These are phyloP conservation scores for Solanum rostratum DNA, from an alignment of 257 asterid genomes.

Conservation along the genomic window DNA sequence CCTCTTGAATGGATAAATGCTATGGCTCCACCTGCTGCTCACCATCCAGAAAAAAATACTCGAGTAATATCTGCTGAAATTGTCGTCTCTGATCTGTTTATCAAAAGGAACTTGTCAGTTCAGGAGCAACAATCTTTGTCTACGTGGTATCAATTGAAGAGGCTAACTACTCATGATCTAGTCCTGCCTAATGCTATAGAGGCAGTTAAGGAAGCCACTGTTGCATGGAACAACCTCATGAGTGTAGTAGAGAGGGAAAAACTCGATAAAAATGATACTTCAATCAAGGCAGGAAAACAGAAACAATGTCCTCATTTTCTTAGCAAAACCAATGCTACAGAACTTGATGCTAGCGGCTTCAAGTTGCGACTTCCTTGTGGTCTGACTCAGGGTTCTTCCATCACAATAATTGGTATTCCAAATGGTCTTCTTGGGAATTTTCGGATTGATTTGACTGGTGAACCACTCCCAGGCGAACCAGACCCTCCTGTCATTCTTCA, in stretches of 20 bases:
- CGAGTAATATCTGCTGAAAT: slow-evolving; percentile 47
- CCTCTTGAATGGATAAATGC: slow-evolving; percentile 82
- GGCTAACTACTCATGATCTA: slow-evolving; percentile 46
- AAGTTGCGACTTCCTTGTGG: slow-evolving; percentile 88
- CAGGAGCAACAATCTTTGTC: slow-evolving; percentile 50
- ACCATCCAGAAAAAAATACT: slow-evolving; percentile 37
- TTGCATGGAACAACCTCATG: slow-evolving; percentile 78
- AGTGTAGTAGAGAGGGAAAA: slow-evolving; percentile 60
- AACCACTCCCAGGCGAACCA: slow-evolving; percentile 94
- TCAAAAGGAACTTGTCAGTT: slow-evolving; percentile 40
- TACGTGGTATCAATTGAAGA: slow-evolving; percentile 62
- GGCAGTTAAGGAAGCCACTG: slow-evolving; percentile 75
- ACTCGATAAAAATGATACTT: slow-evolving; percentile 45
- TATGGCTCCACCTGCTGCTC: slow-evolving; percentile 39
- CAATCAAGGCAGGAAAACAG: slow-evolving; percentile 55
- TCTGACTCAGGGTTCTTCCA: slow-evolving; percentile 89
- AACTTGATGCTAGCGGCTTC: slow-evolving; percentile 41
- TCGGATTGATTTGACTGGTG: slow-evolving; percentile 82
- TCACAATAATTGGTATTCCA: slow-evolving; percentile 89
- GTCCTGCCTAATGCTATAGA: slow-evolving; percentile 75
- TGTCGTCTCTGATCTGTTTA: slow-evolving; percentile 35
- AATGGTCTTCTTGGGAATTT: slow-evolving; percentile 90
- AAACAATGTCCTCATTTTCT: slow-evolving; percentile 97
- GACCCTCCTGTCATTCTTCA: slow-evolving; percentile 91
- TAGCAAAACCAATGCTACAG: slow-evolving; percentile 71